These are phyloP conservation scores for Obelidium mucronatum DNA, from an alignment of 192 early-diverging fungal species.

Conservation along the genomic window DNA sequence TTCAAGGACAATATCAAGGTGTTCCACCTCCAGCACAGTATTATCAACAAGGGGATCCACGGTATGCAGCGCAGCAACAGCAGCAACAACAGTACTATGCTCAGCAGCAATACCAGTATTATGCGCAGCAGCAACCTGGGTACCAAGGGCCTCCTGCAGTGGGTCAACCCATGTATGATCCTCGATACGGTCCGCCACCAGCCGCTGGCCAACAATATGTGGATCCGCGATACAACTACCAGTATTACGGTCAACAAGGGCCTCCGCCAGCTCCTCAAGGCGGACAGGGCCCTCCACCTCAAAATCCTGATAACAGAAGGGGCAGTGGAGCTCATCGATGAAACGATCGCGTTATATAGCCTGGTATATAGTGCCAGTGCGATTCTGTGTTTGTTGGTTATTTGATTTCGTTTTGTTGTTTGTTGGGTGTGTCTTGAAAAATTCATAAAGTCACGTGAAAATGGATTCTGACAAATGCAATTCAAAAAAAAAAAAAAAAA, in stretches of 20 bases:
- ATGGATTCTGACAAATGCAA: too few species aligned
- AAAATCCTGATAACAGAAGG: background rate
- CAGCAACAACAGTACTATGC: conserved; percentile 36
- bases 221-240: conserved; percentile 37
- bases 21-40: conserved; percentile 26
- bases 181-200: conserved; percentile 8
- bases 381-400: background rate
- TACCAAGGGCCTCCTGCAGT: background rate
- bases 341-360: background rate
- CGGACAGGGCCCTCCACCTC: background rate
- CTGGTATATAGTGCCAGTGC: background rate
- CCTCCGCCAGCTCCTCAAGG: background rate
- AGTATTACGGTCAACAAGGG: conserved; percentile 22
- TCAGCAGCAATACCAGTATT: conserved; percentile 33
- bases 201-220: background rate
- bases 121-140: background rate
- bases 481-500: too few species aligned
- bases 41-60: conserved; percentile 17
- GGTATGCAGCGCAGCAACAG: conserved; percentile 37
- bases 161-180: conserved; percentile 17
- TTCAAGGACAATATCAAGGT: background rate
- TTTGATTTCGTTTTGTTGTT: background rate
- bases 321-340: conserved; percentile 1
- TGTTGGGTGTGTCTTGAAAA: background rate
- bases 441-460: too few species aligned